Evolutionary conservation across 176 grass and related monocot genomes (phyloP), one percentile per base, ranked within the genome.

Genomic region (Musa schizocarpa): DNA sequence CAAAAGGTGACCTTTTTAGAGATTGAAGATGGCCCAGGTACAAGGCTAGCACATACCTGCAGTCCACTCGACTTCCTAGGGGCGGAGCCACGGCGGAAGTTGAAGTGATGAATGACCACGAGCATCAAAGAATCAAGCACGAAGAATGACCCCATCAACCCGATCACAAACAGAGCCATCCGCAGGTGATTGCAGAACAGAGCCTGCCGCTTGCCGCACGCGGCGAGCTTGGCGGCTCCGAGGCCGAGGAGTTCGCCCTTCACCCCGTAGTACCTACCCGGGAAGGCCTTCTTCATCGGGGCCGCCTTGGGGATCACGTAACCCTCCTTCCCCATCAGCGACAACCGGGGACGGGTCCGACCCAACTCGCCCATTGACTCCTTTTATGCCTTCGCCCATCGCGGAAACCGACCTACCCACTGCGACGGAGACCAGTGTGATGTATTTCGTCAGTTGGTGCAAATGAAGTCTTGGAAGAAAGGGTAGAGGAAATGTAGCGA

Each of bases 121-220:
- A 98, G 80, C 80, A 85, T 79, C 75, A 98, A 70, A 58, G 95
- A 98, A 68, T 92, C 86, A 57, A 84, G 72, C 9, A 98, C 58
- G 63, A 98, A 80, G 78, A 93, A 65, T 69, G 85, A 87, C 13
- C 90, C 83, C 84, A 91, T 82, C 82, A 91, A 27, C 6, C 82
- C 88, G 54, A 91, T 67, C 21, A 78, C 86, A 22, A 81, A 85
- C 58, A 80, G 82, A 75, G 85, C 76, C 72, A 89, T 78, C 84
- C 77, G 26, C 62, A 93, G 75, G 82, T 91, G 84, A 82, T 82
- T 91, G 0, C 90, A 81, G 71, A 87, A 82, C 61, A 90, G 75
- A 58, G 13, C 69, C 13, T 43, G 80, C 68, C 71, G 79, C 90
- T 82, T 87, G 50, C 71, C 84, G 53, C 73, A 77, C 43, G 29